Evolutionary conservation across 129 eudicot genomes (phyloP), one percentile per base, ranked within the genome.

Genomic region (Chrysanthemum seticuspe): DNA sequence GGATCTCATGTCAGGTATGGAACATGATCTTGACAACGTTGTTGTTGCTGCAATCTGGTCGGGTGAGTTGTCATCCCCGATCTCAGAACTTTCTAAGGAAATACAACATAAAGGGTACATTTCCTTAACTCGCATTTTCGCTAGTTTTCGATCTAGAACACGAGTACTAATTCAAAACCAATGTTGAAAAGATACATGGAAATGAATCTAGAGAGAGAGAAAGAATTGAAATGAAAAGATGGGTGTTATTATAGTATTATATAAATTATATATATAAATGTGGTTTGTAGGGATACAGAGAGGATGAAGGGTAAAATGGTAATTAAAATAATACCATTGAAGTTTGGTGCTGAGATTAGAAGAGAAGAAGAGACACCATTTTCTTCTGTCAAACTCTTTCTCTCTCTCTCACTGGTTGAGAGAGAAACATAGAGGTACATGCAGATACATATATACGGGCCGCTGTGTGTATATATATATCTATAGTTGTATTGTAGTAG

Each of bases 91-190:
- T 64, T 92, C 96, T 6, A 89, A 72, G 47, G 97, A 76, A 49
- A 92, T 80, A 72, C 90, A 62, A 80, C 97, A 65, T 85, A 88
- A 73, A 31, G 97, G 97, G 76, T 88, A 86, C 97, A 88, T 83
- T 62, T 86, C 90, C 76, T 81, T 92, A 51, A 89, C 93, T 59
- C 96, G 97, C 97, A 91, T 89, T 83, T 58, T 55, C 61, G 34
- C 68, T 16, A 9, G 29, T 63, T 31, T 15, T 21, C n/a, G 64
- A 59, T 59, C 16, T 14, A 15, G 7, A 53, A 13, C 58, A 53
- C 19, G 16, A 53, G 6, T 40, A 7, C 10, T 7, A 40, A 40
- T 40, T 1, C 47, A 40, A 40, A 40, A 40, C 10, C 47, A 40
- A 6, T 40, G 10, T 40, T 40, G 47, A 0, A 7, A 40, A 40